A percentile compares a stretch with the other conserved stretches of the same genome.
Conservation (phyloP, 768 basidiomycete species). For the Artomyces pyxidatus region DNA sequence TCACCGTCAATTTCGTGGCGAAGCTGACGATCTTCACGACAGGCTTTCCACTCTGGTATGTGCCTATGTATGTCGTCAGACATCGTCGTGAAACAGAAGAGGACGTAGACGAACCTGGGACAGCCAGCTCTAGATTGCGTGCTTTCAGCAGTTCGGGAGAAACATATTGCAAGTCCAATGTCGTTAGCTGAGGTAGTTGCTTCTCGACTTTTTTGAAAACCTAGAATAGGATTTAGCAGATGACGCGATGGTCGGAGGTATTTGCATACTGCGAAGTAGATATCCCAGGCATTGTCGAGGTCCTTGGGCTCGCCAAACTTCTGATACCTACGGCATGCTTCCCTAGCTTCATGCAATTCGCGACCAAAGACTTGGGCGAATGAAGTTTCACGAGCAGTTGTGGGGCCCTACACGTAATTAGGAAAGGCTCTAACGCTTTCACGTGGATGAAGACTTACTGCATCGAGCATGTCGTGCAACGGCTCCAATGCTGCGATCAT, state of each 20-base stretch:
- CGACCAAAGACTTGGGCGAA: slow-evolving; percentile 92
- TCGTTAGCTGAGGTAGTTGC: slow-evolving; percentile 80
- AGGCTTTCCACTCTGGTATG: slow-evolving; percentile 83
- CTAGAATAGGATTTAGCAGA: slow-evolving; percentile 28
- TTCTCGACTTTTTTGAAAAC: slow-evolving; percentile 97
- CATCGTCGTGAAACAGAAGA: neutral
- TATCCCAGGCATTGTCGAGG: slow-evolving; percentile 97
- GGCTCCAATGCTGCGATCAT: slow-evolving; percentile 95
- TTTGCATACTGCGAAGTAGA: slow-evolving; percentile 81
- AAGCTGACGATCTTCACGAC: slow-evolving; percentile 81
- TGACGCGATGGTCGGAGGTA: neutral
- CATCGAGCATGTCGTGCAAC: slow-evolving; percentile 86
- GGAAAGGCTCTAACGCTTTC: neutral
- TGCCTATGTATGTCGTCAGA: slow-evolving; percentile 42
- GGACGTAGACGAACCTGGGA: slow-evolving; percentile 61
- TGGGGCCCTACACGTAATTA: slow-evolving; percentile 59
- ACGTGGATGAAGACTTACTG: slow-evolving; percentile 34
- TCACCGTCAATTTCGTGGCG: slow-evolving; percentile 83
- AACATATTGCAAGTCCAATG: slow-evolving; percentile 93
- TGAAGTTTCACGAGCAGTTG: slow-evolving; percentile 89
- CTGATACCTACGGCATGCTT: slow-evolving; percentile 82
- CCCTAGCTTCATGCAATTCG: slow-evolving; percentile 86
- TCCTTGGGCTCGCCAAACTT: slow-evolving; percentile 82
- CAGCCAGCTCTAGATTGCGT: slow-evolving; percentile 87
- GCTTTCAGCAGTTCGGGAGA: slow-evolving; percentile 88